Conservation (phyloP, 257 asterid genomes). For the Asclepias syriaca region DNA sequence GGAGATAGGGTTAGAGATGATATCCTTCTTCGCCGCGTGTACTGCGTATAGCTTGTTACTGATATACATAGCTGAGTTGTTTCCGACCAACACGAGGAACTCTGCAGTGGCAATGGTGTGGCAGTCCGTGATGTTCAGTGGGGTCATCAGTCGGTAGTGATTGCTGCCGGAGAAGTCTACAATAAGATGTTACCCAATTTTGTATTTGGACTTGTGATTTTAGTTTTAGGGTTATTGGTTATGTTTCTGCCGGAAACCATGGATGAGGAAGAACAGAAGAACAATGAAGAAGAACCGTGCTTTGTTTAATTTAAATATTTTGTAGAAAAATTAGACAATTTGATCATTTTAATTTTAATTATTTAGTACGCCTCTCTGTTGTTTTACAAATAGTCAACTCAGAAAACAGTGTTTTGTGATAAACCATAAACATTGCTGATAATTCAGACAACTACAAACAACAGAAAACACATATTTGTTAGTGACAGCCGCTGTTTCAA, state of each 20-base stretch:
- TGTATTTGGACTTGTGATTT: constrained; percentile 24
- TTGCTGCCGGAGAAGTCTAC: constrained; percentile 21
- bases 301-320: neutral
- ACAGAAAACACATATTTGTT: neutral
- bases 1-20: constrained; percentile 24
- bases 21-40: constrained; percentile 26
- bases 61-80: constrained; percentile 29
- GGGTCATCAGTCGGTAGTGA: constrained; percentile 27
- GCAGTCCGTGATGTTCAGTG: constrained; percentile 33
- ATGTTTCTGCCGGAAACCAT: constrained; percentile 25
- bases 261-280: constrained; percentile 6
- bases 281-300: neutral
- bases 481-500: neutral
- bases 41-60: constrained; percentile 23
- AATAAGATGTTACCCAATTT: constrained; percentile 19
- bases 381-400: too few relatives aligned
- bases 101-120: constrained; percentile 28
- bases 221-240: constrained; percentile 22
- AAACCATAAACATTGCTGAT: neutral
- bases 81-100: constrained; percentile 28
- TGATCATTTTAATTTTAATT: too few relatives aligned
- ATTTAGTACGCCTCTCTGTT: too few relatives aligned
- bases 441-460: neutral
- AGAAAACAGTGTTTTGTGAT: neutral
- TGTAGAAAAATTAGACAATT: neutral